A percentile compares a stretch with the other conserved stretches of the same genome.
These are phyloP conservation scores for Lineolata rhizophorae DNA, from an alignment of 495 filamentous ascomycete genomes.

Conservation along the genomic window DNA sequence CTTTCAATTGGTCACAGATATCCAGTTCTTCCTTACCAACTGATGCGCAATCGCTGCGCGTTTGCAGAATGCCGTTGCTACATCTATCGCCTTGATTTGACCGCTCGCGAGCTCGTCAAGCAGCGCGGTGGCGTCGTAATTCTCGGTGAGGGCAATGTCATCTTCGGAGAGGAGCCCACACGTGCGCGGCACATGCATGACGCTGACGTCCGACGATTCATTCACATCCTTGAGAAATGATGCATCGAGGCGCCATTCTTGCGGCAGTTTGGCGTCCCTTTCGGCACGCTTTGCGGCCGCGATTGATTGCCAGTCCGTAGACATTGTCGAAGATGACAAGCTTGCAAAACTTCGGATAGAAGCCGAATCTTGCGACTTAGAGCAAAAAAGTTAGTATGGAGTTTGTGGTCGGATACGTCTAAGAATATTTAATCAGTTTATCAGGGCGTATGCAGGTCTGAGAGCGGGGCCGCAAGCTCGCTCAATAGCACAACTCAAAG, in stretches of 20 bases:
- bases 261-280: neutral
- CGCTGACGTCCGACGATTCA: neutral
- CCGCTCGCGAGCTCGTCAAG: constrained; percentile 12
- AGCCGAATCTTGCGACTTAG: no score
- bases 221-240: neutral
- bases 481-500: no score
- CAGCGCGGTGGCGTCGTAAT: constrained; percentile 3
- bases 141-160: constrained; percentile 1
- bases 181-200: neutral
- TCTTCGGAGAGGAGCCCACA: constrained; percentile 1
- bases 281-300: neutral
- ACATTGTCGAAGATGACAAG: neutral
- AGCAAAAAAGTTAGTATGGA: no score
- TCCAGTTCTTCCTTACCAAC: constrained; percentile 6
- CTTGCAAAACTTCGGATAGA: no score
- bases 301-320: neutral
- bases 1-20: neutral
- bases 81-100: constrained; percentile 20
- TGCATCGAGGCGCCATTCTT: neutral
- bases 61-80: constrained; percentile 27
- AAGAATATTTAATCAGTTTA: no score
- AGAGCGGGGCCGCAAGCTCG: no score
- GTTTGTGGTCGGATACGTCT: no score
- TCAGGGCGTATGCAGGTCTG: no score
- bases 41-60: constrained; percentile 23